phyloP scores from a whole-genome alignment of 257 asterid genomes.

The Fraxinus pennsylvanica region DNA sequence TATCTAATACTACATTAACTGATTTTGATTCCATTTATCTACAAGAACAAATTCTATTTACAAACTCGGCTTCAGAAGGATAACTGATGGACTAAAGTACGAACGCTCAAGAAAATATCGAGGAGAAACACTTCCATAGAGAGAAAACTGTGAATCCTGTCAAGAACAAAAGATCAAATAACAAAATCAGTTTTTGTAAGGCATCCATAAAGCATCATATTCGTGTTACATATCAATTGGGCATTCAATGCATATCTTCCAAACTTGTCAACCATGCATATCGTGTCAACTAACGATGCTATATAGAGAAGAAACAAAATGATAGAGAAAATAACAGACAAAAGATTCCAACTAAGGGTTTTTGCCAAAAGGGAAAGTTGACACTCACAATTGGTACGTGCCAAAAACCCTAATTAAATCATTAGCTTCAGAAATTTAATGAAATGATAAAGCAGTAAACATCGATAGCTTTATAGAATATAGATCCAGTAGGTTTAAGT shows the following conservation, averaged over 20 bases:
- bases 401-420: neutral
- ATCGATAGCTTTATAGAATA: neutral
- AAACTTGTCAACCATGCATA: neutral
- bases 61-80: conserved; percentile 9
- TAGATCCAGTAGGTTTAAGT: neutral
- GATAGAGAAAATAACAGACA: neutral
- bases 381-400: neutral
- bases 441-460: neutral
- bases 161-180: neutral
- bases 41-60: conserved; percentile 26
- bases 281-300: neutral
- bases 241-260: neutral
- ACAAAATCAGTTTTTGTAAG: neutral
- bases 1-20: conserved; percentile 22
- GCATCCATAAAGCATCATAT: neutral
- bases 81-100: conserved; percentile 21
- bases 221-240: neutral
- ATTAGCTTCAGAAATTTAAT: neutral
- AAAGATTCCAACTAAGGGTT: neutral
- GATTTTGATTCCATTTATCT: conserved; percentile 33
- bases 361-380: neutral
- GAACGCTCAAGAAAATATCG: conserved; percentile 22
- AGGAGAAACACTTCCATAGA: conserved; percentile 27
- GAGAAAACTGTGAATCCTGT: conserved; percentile 29
- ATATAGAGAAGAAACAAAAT: neutral